Evolutionary conservation across 169 alveolate genomes (phyloP).

Genomic region (Ichthyophthirius multifiliis): DNA sequence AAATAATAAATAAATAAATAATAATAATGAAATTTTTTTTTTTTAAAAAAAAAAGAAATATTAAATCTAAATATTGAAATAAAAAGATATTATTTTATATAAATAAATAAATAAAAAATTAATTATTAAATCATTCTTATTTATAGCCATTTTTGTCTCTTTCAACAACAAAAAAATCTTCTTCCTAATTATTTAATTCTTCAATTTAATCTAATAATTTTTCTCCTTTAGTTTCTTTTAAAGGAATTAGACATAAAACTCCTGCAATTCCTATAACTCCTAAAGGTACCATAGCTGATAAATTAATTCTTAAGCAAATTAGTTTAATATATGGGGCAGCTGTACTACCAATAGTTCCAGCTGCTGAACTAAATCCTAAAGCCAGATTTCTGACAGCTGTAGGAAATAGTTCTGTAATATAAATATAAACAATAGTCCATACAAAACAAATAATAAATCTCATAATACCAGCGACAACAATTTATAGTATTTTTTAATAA

Average conservation of each 20-base stretch:
- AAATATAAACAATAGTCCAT: conserved; percentile 33
- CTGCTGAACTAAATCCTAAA: conserved; percentile 30
- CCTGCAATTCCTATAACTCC: conserved; percentile 8
- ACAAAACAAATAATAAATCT: conserved; percentile 35
- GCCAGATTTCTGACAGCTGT: conserved; percentile 39
- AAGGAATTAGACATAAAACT: background rate
- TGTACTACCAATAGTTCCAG: conserved; percentile 33
- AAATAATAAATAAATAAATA: too few relatives aligned
- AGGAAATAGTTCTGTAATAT: conserved; percentile 38
- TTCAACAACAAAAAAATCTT: too few relatives aligned
- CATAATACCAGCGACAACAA: conserved; percentile 34
- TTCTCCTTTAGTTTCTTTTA: background rate
- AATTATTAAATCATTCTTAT: too few relatives aligned
- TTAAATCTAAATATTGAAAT: too few relatives aligned
- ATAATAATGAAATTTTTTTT: too few relatives aligned
- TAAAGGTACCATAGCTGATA: background rate
- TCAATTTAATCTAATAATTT: background rate
- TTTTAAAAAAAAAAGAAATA: too few relatives aligned
- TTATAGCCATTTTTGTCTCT: too few relatives aligned
- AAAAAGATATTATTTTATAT: too few relatives aligned
- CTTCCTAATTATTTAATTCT: too few relatives aligned
- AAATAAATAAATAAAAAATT: too few relatives aligned
- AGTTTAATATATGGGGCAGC: background rate
- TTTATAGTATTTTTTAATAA: background rate
- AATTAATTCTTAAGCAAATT: background rate